Base-by-base conservation (phyloP, 192 early-diverging fungal genomes). In the Powellomyces hirtus region DNA sequence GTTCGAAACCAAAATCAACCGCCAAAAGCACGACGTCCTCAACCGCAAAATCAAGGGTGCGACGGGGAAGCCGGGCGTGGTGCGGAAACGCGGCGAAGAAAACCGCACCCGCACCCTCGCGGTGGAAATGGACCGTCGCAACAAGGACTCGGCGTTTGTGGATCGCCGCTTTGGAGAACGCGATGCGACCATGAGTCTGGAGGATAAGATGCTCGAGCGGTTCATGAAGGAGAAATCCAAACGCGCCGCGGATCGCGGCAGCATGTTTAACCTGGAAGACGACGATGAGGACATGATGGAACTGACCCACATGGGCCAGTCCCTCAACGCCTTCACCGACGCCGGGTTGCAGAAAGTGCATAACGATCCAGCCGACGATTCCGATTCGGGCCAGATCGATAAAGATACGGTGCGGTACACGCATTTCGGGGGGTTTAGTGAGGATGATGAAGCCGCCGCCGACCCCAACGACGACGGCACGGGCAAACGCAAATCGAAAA, bases 91-190 rank as follows among this genome's bases (percentile, higher is more conserved):
- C 46, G 93, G 90, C 5, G 84, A 92, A 36, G 91, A 98, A 62
- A 90, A 85, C 65, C 83, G 97, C 45, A 91, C 90, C 71, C 85
- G 91, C 55, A 97, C 93, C 2, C 71, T 99, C 34, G 79, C 90
- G 2, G 78, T 87, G 22, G 94, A 96, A 77, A 74, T 92, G 62
- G 72, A 85, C 38, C 84, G 84, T 33, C 86, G 86, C 38, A 81
- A 86, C 62, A 89, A 87, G 49, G 77, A 81, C 22, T 87, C 89
- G 55, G 87, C 88, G 8, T 77, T 99, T 34, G 85, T 96, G 14
- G 97, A 99, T 81, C 81, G 89, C 49, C 90, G 97, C 58, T 94
- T 99, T 77, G 97, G 96, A 69, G 97, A 98, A 72, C 87, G 89
- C 63, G 84, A 97, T 70, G 84, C 89, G 14, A 85, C 75, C 33